phyloP scores from a whole-genome alignment of 768 basidiomycete genomes.

The Mycena metata region DNA sequence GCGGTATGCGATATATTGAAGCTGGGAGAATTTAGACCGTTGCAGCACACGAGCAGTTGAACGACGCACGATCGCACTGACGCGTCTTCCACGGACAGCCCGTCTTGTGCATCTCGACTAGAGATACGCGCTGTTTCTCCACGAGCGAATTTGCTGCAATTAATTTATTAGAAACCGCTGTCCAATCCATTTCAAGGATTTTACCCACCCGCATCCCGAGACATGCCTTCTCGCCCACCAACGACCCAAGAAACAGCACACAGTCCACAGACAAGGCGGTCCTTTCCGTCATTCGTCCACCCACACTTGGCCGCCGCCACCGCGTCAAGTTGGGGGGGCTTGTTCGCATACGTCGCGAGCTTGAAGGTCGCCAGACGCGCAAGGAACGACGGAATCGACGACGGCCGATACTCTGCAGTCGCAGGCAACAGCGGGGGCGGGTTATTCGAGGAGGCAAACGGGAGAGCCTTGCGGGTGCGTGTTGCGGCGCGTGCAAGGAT shows the following conservation, averaged over 20 bases:
- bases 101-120: conserved; percentile 81
- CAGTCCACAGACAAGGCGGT: conserved; percentile 79
- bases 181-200: conserved; percentile 44
- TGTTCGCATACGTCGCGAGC: conserved; percentile 84
- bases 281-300: conserved; percentile 88
- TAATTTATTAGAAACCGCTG: not conserved
- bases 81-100: conserved; percentile 88
- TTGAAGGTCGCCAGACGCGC: conserved; percentile 83
- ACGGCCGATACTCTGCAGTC: conserved; percentile 80
- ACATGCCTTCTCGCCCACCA: conserved; percentile 77
- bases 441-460: conserved; percentile 53
- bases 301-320: conserved; percentile 87
- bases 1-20: conserved; percentile 81
- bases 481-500: conserved; percentile 77
- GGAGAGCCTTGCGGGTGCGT: conserved; percentile 64
- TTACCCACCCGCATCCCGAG: conserved; percentile 79
- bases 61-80: conserved; percentile 80
- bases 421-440: conserved; percentile 49
- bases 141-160: conserved; percentile 73
- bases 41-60: conserved; percentile 9
- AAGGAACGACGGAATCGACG: conserved; percentile 80
- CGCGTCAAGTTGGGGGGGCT: conserved; percentile 79
- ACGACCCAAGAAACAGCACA: conserved; percentile 84
- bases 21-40: conserved; percentile 50
- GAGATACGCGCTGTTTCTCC: conserved; percentile 76